Percentiles rank a stretch among this genome's conserved stretches.
phyloP scores from a whole-genome alignment of 1,284 basidiomycete species.

The Hemileia vastatrix region DNA sequence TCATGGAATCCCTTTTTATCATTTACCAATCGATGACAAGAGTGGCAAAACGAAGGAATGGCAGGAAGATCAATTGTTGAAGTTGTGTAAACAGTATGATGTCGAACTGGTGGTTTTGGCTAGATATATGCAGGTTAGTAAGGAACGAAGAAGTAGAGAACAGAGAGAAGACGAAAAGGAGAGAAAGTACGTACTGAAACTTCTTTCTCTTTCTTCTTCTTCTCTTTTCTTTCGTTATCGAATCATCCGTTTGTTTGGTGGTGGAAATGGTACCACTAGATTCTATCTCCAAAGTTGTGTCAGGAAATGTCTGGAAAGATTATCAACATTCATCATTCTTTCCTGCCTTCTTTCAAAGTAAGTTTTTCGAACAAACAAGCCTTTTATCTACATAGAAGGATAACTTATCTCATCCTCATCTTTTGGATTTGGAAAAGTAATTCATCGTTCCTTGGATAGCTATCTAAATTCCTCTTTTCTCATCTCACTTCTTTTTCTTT shows the following conservation, averaged over 20 bases:
- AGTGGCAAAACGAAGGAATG: conserved; percentile 41
- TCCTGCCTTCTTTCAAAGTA: conserved; percentile 39
- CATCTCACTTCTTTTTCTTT: background rate
- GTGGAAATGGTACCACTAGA: no score
- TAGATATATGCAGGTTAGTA: conserved; percentile 41
- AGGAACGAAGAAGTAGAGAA: no score
- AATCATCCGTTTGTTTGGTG: no score
- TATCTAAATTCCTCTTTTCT: background rate
- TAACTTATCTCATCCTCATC: no score
- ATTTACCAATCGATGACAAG: conserved; percentile 38
- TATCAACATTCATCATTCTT: conserved; percentile 43
- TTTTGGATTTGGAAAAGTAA: no score
- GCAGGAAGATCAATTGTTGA: conserved; percentile 40
- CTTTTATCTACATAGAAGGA: no score
- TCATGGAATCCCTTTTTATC: conserved; percentile 42
- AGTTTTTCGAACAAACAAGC: no score
- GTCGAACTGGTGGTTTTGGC: conserved; percentile 42
- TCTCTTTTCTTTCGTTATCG: no score
- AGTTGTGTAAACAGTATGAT: conserved; percentile 35
- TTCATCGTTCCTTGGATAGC: no score
- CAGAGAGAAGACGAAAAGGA: no score
- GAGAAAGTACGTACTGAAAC: no score
- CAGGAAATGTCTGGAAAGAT: conserved; percentile 32
- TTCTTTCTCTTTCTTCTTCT: no score
- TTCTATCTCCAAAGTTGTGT: conserved; percentile 36